Conservation (phyloP, 2,329 filamentous ascomycete species). For the Ceratocystis colombiana region DNA sequence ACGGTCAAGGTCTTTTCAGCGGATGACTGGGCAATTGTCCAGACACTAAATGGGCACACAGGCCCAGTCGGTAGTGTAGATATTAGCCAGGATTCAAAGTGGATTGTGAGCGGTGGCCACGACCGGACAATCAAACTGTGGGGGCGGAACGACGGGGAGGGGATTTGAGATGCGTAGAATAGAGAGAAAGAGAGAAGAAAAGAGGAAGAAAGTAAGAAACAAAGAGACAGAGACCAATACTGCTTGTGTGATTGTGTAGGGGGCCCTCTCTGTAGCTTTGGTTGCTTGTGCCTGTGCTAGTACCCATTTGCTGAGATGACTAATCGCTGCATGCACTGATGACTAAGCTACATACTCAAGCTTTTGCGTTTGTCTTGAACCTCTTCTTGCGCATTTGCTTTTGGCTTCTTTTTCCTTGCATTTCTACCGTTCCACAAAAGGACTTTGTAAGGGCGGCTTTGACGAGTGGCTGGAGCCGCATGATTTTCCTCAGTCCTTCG, state of each 20-base stretch:
- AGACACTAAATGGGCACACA: slow-evolving; percentile 79
- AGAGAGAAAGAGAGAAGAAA: not conserved
- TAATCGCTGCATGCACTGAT: not conserved
- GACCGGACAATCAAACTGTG: slow-evolving; percentile 94
- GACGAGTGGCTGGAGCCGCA: not conserved
- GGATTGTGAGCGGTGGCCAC: slow-evolving; percentile 90
- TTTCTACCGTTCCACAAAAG: not conserved
- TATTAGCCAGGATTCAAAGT: slow-evolving; percentile 72
- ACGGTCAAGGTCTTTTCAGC: slow-evolving; percentile 93
- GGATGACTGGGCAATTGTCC: slow-evolving; percentile 87
- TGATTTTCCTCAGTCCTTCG: not conserved
- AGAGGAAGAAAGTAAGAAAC: not conserved
- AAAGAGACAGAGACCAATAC: no score
- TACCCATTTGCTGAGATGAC: not conserved
- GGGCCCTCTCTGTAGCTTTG: not conserved
- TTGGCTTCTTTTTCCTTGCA: not conserved
- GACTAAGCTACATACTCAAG: not conserved
- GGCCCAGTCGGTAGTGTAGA: slow-evolving; percentile 88
- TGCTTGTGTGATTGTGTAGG: no score
- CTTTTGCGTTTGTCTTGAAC: not conserved
- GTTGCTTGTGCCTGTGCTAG: not conserved
- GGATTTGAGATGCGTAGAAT: slow-evolving; percentile 33
- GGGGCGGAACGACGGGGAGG: slow-evolving; percentile 69
- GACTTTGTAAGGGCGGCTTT: not conserved
- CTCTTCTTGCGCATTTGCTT: not conserved